Evolutionary conservation across 345 rosid species (phyloP), one percentile per base, ranked within the genome.

Genomic region (Aurinia saxatilis): DNA sequence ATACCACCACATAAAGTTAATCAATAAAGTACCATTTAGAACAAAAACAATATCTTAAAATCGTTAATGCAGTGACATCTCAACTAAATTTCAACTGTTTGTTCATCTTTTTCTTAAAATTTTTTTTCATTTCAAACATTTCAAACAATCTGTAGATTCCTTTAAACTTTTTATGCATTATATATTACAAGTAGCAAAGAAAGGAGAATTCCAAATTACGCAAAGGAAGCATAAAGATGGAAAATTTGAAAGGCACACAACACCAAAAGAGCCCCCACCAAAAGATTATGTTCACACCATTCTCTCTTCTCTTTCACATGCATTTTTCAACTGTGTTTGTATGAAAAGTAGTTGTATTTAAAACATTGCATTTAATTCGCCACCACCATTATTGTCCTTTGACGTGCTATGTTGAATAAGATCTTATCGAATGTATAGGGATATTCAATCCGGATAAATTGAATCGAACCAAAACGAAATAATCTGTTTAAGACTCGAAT

Each of bases 171-270:
- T n/a, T 12, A 19, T n/a, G 29, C 8, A 38, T 5, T 38, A 15
- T 38, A 15, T 19, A 14, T 30, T 42, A 52, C 10, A 50, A 21
- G 65, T 40, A 31, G 65, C 3, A 35, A 68, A 29, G 33, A 35
- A 49, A 61, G 35, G 62, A 61, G 57, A 19, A 69, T 60, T 68
- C 38, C 41, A 68, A 68, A 53, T 68, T 61, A 69, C 67, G 62
- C 67, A 69, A 69, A 69, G 49, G 62, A 69, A 52, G 27, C 73
- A 68, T 60, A 51, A 67, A 60, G 61, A 41, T 68, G 60, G 54
- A 60, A 51, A 60, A 14, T 8, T 53, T 60, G 25, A 60, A 60
- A 68, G 66, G 29, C 66, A 68, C 54, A 61, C 34, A 41, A 13
- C 18, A 69, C 15, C 41, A 3, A 51, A 53, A 16, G 68, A 54